Percentiles rank a stretch among this genome's conserved stretches.
Evolutionary conservation across 495 filamentous ascomycete species (phyloP).

Genomic region (Trichoderma gamsii): DNA sequence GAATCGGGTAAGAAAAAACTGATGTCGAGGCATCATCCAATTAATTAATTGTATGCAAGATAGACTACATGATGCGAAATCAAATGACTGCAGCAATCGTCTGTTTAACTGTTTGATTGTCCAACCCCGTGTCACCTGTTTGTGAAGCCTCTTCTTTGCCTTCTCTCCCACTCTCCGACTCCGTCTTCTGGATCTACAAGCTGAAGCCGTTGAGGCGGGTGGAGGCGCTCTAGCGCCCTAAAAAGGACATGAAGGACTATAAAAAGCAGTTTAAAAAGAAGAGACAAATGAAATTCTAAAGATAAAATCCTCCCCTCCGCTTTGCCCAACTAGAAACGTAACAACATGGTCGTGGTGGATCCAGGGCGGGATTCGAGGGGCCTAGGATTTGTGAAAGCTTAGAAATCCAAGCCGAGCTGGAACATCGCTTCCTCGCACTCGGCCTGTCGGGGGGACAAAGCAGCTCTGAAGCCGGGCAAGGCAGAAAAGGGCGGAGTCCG

Average conservation of each 20-base stretch:
- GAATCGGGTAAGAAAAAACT: background rate
- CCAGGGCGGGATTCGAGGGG: background rate
- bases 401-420: constrained; percentile 10
- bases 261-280: background rate
- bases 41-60: no score
- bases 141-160: no score
- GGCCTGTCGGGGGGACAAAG: background rate
- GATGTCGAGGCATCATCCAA: no score
- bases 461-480: background rate
- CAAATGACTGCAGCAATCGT: no score
- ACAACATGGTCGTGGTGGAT: background rate
- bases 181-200: no score
- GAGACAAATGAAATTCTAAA: background rate
- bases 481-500: background rate
- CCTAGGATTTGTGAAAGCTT: constrained; percentile 11
- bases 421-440: constrained; percentile 1
- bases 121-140: no score
- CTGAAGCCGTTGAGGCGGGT: no score
- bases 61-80: no score
- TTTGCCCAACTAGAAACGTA: background rate
- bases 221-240: no score
- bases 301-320: background rate
- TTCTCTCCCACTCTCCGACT: no score
- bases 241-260: no score
- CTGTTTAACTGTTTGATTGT: no score